Evolutionary conservation across 2,329 filamentous ascomycete genomes (phyloP).

Genomic region (Aspergillus awamori): DNA sequence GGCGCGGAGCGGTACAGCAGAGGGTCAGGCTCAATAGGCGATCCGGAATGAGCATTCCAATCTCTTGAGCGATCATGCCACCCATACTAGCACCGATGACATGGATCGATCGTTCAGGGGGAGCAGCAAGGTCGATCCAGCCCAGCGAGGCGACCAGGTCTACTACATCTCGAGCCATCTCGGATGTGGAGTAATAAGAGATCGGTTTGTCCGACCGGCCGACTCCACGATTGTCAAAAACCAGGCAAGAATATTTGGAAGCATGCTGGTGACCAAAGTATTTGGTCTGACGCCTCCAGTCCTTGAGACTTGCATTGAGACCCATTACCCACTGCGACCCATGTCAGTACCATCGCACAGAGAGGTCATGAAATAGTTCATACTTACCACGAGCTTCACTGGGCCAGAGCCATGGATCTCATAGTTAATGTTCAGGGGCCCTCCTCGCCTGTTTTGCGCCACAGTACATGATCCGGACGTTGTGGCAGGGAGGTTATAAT

Average conservation of each 20-base stretch:
- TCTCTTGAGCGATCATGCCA: constrained; percentile 89
- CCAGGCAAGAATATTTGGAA: constrained; percentile 70
- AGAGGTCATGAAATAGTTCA: background rate
- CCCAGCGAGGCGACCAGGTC: constrained; percentile 70
- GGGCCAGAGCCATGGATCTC: constrained; percentile 78
- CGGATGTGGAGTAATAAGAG: constrained; percentile 75
- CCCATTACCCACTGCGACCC: constrained; percentile 73
- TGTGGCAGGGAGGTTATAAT: constrained; percentile 62
- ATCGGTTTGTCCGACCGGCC: constrained; percentile 78
- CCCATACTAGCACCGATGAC: constrained; percentile 81
- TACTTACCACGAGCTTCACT: constrained; percentile 70
- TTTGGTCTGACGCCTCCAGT: constrained; percentile 82
- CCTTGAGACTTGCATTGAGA: constrained; percentile 66
- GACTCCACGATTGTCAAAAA: constrained; percentile 84
- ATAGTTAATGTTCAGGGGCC: constrained; percentile 74
- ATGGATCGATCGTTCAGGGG: constrained; percentile 59
- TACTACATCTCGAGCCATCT: constrained; percentile 79
- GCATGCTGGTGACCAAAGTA: constrained; percentile 75
- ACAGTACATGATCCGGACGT: constrained; percentile 64
- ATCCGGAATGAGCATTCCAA: constrained; percentile 49
- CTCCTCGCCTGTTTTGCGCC: constrained; percentile 67
- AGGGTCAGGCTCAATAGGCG: constrained; percentile 62
- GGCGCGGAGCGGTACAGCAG: constrained; percentile 62
- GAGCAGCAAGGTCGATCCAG: constrained; percentile 57
- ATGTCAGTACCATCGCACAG: background rate